phyloP scores from a whole-genome alignment of 208 protist genomes.

The Porcisia hertigi region DNA sequence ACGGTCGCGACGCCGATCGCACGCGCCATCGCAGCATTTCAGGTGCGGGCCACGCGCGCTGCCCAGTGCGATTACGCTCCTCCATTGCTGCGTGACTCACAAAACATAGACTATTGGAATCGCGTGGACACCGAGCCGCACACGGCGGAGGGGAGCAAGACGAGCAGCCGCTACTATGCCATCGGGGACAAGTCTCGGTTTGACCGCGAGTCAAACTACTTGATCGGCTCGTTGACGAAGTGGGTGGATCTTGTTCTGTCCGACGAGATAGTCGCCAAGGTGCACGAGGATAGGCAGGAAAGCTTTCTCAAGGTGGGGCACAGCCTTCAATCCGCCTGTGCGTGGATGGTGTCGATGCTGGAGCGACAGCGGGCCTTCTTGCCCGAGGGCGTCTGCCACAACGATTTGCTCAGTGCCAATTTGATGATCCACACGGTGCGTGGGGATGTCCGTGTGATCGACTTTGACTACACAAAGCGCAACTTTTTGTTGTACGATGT shows the following conservation, averaged over 20 bases:
- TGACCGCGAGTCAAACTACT: constrained; percentile 79
- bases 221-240: constrained; percentile 63
- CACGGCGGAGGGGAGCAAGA: neutral
- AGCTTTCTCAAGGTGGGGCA: constrained; percentile 38
- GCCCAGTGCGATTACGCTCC: constrained; percentile 46
- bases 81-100: constrained; percentile 44
- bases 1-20: constrained; percentile 56
- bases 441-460: constrained; percentile 83
- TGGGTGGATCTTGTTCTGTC: constrained; percentile 70
- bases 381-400: constrained; percentile 85
- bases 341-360: constrained; percentile 49
- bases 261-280: constrained; percentile 54
- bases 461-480: constrained; percentile 92
- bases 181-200: constrained; percentile 45
- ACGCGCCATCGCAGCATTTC: constrained; percentile 60
- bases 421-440: constrained; percentile 72
- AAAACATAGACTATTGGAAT: constrained; percentile 33
- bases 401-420: constrained; percentile 92
- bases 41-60: constrained; percentile 74
- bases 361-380: constrained; percentile 30
- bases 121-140: constrained; percentile 20
- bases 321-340: constrained; percentile 46
- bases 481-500: constrained; percentile 91
- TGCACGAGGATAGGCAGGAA: constrained; percentile 51
- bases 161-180: neutral